phyloP scores from a whole-genome alignment of 2,329 filamentous ascomycete species.

The Geoglossum cookeanum region DNA sequence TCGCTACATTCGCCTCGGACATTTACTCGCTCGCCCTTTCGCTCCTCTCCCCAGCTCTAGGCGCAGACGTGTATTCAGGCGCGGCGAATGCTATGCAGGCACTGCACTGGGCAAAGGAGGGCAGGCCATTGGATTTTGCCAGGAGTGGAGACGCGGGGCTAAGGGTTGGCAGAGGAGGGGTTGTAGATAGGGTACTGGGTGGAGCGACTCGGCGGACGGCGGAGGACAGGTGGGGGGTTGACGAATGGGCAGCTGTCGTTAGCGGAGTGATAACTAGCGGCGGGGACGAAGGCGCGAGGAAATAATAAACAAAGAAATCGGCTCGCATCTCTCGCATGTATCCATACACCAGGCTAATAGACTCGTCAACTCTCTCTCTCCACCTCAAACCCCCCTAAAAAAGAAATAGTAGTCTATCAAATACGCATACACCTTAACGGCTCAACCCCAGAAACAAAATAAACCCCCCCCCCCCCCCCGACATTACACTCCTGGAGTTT shows the following conservation, averaged over 20 bases:
- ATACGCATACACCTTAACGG: too few species aligned
- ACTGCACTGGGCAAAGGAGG: conserved; percentile 9
- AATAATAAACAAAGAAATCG: too few species aligned
- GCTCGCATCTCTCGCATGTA: too few species aligned
- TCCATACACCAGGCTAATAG: too few species aligned
- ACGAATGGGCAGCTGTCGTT: conserved; percentile 6
- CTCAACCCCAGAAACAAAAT: too few species aligned
- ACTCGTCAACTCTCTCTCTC: too few species aligned
- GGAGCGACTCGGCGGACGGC: conserved; percentile 5
- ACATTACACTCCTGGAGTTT: too few species aligned
- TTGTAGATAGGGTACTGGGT: conserved; percentile 7
- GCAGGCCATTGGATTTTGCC: conserved; percentile 9
- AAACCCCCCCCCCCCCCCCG: too few species aligned
- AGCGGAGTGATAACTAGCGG: background rate
- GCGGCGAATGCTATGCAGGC: conserved; percentile 7
- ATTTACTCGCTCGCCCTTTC: conserved; percentile 9
- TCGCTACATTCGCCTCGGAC: conserved; percentile 8
- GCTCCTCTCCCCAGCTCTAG: conserved; percentile 9
- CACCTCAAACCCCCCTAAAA: too few species aligned
- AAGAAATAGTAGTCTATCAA: too few species aligned
- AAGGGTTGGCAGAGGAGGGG: conserved; percentile 7
- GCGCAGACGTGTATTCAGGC: conserved; percentile 8
- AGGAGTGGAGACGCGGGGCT: conserved; percentile 5
- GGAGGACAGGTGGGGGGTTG: conserved; percentile 1
- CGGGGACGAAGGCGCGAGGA: too few species aligned